Evolutionary conservation across 2,329 filamentous ascomycete genomes (phyloP), one percentile per base, ranked within the genome.

Genomic region (Penicillium sp.): DNA sequence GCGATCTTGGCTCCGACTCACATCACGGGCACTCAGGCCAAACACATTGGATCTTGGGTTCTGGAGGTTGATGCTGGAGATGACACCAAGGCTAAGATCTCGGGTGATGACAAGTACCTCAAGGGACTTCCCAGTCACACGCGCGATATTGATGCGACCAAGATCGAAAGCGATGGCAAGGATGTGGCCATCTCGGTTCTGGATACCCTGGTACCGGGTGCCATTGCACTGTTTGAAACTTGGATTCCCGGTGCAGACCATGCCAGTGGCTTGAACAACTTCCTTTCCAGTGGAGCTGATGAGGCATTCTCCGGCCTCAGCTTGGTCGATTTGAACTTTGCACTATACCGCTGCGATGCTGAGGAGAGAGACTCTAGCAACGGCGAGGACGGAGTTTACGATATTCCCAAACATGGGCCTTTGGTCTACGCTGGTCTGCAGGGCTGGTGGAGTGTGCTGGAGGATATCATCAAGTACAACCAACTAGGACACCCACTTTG

Each of bases 351-450:
- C 62, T 96, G 92, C 67, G 93, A 98, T 64, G 88, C 92, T 3
- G 95, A 99, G 76, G 96, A 91, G 77, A 86, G 87, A 53, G 92
- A 95, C 68, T 87, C 86, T 7, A 97, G 91, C 66, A 85, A 85
- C 56, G 92, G 92, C 4, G 85, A 86, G 62, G 92, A 97, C 74
- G 94, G 95, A n/a, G 89, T 89, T 9, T 99, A 98, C 79, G 86
- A 89, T 56, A 90, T 99, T 66, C 95, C 95, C 1, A 89, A 89
- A 1, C 83, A 93, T 73, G 94, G 93, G 2, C 88, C 90, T 62
- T 85, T 97, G 45, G 91, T 97, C 2, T 99, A 98, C 76, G 94
- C 94, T 63, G 95, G 95, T 63, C 84, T 99, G n/a, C 95, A 99
- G 76, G 96, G 96, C 40, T 99, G 95, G 94, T 97, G 94, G 93